Base-by-base conservation (phyloP, 1,139 yeast species). In the Suhomyces chickasaworum region DNA sequence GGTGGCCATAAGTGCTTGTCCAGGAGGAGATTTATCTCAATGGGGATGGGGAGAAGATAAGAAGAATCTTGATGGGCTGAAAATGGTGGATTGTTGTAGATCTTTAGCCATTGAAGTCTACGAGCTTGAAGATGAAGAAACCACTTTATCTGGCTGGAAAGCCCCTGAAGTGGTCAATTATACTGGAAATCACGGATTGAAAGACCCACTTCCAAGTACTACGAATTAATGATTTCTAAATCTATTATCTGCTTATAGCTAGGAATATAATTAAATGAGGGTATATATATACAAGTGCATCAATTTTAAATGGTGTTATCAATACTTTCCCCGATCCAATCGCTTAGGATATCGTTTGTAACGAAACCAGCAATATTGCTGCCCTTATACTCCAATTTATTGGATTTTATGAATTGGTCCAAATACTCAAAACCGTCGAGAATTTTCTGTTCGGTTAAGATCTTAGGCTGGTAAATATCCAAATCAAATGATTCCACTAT, bases 11-110 rank as follows among this genome's bases (percentile, higher is more conserved):
- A 77, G 83, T 48, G 84, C 87, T 4, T 83, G 88, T 59, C 88
- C 88, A 2, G 89, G 88, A 35, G 89, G 89, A 13, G 88, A 83
- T 58, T 67, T 83, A 47, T 79, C 85, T 15, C 72, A 74, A 50
- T 83, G 88, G 88, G 86, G 82, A 36, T 83, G 88, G 88, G 87
- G 87, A 41, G 85, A 78, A 60, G 63, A 63, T 35, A 69, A 70
- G 46, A 77, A 73, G 18, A 73, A 71, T 37, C 70, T 67, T 29
- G 66, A 63, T n/a, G 69, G 66, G n/a, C 71, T 62, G 51, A 80
- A 78, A 48, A 81, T 82, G 86, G 68, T 74, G 17, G 80, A 77
- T 46, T 78, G 84, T 56, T 83, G 89, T 57, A 68, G 87, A 53
- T 85, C 86, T 2, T 68, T 83, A 48, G 84, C 76, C 1, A 79